Base-by-base conservation (phyloP, 2,329 filamentous ascomycete species). In the Ophiocordyceps camponoti-floridani region DNA sequence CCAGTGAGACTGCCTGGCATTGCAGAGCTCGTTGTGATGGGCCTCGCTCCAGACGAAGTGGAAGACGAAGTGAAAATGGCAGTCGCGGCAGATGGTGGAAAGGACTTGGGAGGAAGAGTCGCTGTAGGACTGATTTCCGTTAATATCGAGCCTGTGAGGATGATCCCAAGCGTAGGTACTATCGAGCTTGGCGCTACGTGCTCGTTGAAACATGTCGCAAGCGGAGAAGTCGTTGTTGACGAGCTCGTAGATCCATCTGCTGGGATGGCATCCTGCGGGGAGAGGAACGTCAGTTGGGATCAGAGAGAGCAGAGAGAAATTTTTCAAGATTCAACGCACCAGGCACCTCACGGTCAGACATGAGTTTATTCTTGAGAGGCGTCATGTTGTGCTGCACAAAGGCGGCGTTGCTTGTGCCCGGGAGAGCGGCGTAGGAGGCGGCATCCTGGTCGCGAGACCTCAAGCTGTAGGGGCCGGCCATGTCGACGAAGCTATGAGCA, bases 21-120 rank as follows among this genome's bases (percentile, higher is more conserved):
- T 51, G 49, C 63, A 66, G 6, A 59, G 47, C 7, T 51, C 48
- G 4, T 52, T 47, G 5, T 43, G 35, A n/a, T 60, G 54, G 2
- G 49, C 43, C 14, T 54, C 49, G 4, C 61, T 54, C 57, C 60
- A 64, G 10, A 50, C 46, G 47, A 62, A 57, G 23, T 56, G 62
- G 50, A 66, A 60, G 43, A 66, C 54, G 44, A 66, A 65, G 49
- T 66, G 63, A 31, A 62, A 63, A 43, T 63, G 61, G 43, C 64
- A 66, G 41, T 62, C 58, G 12, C 64, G 52, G 46, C 63, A 66
- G 9, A 66, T 54, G 3, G 62, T 54, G 4, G 63, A 65, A 1
- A 66, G 45, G 2, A 59, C 30, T 2, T 53, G 54, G 7, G 47
- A 53, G 5, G 52, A 54, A 1, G 46, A 38, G 27, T 55, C 54